A percentile compares a stretch with the other conserved stretches of the same genome.
Conservation (phyloP, 2,329 filamentous ascomycete species). For the Elsinoe ampelina region DNA sequence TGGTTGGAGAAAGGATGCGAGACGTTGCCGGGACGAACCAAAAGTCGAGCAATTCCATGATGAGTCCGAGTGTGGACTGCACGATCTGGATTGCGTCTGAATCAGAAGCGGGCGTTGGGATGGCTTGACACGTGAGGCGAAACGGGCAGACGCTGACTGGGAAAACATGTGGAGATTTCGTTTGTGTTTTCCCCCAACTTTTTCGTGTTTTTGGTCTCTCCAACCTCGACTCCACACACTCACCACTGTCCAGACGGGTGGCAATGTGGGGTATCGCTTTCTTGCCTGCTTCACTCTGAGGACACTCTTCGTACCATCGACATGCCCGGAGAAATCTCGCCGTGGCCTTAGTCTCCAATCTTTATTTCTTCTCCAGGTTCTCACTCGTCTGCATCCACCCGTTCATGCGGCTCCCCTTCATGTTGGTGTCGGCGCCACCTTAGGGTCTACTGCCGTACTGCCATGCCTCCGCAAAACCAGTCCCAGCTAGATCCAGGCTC, state of each 20-base stretch:
- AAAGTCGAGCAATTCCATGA: not conserved
- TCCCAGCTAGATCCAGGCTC: constrained; percentile 1
- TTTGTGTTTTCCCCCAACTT: not conserved
- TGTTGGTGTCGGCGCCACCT: not conserved
- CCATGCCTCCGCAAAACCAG: constrained; percentile 2
- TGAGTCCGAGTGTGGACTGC: too few relatives aligned
- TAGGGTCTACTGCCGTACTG: too few relatives aligned
- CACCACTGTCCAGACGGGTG: not conserved
- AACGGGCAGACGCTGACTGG: not conserved
- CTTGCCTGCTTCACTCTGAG: not conserved
- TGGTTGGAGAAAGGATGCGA: constrained; percentile 2
- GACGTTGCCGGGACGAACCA: constrained; percentile 4
- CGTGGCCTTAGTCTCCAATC: not conserved
- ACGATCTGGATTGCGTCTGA: constrained; percentile 2
- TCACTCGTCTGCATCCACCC: not conserved
- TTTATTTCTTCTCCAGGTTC: not conserved
- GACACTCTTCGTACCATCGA: not conserved
- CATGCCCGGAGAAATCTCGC: not conserved
- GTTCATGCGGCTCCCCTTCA: not conserved
- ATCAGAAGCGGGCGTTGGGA: not conserved
- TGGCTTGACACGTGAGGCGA: constrained; percentile 9
- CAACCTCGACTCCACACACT: not conserved
- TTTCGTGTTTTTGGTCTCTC: not conserved
- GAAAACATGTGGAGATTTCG: not conserved
- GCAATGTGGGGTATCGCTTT: constrained; percentile 4